These are phyloP conservation scores for Diaporthe australafricana DNA, from an alignment of 2,329 filamentous ascomycete genomes.

Conservation along the genomic window DNA sequence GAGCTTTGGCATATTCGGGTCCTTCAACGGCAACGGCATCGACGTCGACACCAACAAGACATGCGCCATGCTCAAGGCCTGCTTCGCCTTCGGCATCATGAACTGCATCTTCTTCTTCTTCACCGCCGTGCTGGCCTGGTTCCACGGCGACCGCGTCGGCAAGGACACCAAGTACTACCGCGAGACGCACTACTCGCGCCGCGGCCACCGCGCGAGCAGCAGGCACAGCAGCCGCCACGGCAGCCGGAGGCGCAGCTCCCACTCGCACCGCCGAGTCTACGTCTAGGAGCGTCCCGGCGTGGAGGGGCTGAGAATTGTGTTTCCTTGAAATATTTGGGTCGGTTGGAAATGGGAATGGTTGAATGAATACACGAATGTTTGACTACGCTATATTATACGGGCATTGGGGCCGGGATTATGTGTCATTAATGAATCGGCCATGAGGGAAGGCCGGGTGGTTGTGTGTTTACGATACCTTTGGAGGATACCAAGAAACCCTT, in stretches of 20 bases:
- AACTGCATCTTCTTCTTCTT: conserved; percentile 84
- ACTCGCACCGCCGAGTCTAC: conserved; percentile 64
- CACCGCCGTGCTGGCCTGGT: conserved; percentile 77
- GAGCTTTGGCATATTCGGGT: conserved; percentile 72
- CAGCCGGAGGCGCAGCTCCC: conserved; percentile 53
- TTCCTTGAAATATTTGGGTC: too few relatives aligned
- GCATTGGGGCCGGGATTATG: not conserved
- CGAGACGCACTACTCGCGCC: conserved; percentile 62
- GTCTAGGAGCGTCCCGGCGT: conserved; percentile 49
- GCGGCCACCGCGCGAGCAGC: conserved; percentile 55
- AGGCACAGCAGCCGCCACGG: conserved; percentile 52
- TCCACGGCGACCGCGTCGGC: conserved; percentile 60
- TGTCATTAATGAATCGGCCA: conserved; percentile 21
- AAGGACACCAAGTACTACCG: conserved; percentile 45
- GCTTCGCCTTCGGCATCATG: conserved; percentile 92
- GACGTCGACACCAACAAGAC: conserved; percentile 74
- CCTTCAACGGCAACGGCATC: conserved; percentile 63
- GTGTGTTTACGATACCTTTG: conserved; percentile 6
- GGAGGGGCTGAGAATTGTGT: not conserved
- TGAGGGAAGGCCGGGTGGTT: not conserved
- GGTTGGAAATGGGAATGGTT: not conserved
- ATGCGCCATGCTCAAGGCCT: conserved; percentile 92
- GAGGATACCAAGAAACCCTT: conserved; percentile 16
- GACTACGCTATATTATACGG: conserved; percentile 19
- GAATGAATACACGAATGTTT: conserved; percentile 10